These are phyloP conservation scores for Sphaerostilbella broomeana DNA, from an alignment of 2,329 filamentous ascomycete species.

Conservation along the genomic window DNA sequence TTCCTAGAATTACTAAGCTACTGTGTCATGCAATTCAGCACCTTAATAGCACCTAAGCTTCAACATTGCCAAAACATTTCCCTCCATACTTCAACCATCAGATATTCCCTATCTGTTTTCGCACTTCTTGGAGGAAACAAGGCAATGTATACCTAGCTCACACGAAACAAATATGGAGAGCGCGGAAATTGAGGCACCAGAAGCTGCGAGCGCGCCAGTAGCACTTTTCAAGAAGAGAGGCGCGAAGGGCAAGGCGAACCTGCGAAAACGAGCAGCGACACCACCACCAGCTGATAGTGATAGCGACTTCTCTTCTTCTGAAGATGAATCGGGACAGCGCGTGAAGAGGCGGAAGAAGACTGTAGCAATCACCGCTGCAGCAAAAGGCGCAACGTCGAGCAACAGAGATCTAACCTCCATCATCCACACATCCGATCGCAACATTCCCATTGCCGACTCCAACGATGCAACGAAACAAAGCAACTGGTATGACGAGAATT, in stretches of 20 bases:
- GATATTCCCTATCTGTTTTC: not conserved
- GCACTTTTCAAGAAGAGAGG: constrained; percentile 82
- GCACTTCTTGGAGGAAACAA: too few relatives aligned
- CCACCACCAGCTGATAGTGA: constrained; percentile 62
- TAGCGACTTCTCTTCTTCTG: constrained; percentile 63
- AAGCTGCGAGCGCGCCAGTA: constrained; percentile 36
- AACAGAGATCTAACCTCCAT: constrained; percentile 41
- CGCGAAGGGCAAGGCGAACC: constrained; percentile 66
- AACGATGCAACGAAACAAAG: constrained; percentile 87
- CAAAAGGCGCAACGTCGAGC: constrained; percentile 36
- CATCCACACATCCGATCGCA: constrained; percentile 55
- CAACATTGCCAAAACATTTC: too few relatives aligned
- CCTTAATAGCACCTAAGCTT: too few relatives aligned
- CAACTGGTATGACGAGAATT: constrained; percentile 83
- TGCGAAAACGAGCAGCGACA: constrained; percentile 74
- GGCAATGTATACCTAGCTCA: too few relatives aligned
- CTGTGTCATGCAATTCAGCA: too few relatives aligned
- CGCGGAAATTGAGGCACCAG: not conserved
- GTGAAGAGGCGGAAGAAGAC: constrained; percentile 73
- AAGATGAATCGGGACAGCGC: constrained; percentile 67
- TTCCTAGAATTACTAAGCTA: too few relatives aligned
- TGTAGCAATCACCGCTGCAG: constrained; percentile 59
- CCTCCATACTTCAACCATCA: too few relatives aligned
- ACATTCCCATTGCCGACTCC: constrained; percentile 54
- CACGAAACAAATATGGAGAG: not conserved